Base-by-base conservation (phyloP, 192 early-diverging fungal species). In the Linnemannia exigua region DNA sequence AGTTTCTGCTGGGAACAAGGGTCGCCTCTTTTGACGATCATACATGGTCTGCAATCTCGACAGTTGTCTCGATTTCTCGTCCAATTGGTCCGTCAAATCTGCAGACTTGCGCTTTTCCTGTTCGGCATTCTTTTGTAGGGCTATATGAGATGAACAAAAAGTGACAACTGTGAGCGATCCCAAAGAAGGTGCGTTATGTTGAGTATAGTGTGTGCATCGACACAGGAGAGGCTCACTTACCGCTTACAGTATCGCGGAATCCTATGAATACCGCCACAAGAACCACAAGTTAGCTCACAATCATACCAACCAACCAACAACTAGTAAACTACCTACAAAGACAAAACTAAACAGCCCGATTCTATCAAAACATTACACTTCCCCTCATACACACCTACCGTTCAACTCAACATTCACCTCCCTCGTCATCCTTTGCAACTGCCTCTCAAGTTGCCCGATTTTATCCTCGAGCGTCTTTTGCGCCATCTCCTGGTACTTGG, bases 11-110 rank as follows among this genome's bases (percentile, higher is more conserved):
- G 66, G 36, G 48, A 84, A 84, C 33, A 84, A 22, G 0, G 82
- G 82, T 47, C 77, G 58, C 67, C 82, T 74, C 72, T 74, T 79
- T 50, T 79, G 61, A 2, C 68, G 76, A 44, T 79, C 77, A 41
- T 79, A 75, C 9, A 75, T 47, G 0, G 72, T 71, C 81, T 92
- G 91, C 25, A 91, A 63, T 48, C 87, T 91, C 31, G 90, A 88
- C 22, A 94, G 74, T 58, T 91, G 92, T n/a, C 90, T 79, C 35
- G 58, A 77, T 37, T 89, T 92, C 37, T 92, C 90, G 22, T 90
- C 88, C 22, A 92, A 33, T 63, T 88, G 80, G 1, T 87, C 79
- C 6, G 81, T 83, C 25, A 90, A 46, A 37, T 92, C 88, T 5
- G 72, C 75, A 11, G 77, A 33, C n/a, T 77, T 85, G 2, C 76